Evolutionary conservation across 1,139 yeast genomes (phyloP).

Genomic region (Pichia sp.): DNA sequence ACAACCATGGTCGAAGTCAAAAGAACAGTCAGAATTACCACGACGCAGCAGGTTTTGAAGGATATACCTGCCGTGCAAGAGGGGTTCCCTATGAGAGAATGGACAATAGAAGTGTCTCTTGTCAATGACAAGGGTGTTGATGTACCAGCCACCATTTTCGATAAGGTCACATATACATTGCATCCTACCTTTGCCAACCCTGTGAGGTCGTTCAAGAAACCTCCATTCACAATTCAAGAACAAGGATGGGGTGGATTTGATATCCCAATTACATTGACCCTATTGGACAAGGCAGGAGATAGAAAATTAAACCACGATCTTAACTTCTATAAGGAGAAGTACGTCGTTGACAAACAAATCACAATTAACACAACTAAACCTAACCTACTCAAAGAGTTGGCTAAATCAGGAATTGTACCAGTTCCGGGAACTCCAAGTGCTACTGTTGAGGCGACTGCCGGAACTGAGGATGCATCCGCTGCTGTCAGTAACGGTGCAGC

Average conservation of each 20-base stretch:
- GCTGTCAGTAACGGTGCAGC: neutral
- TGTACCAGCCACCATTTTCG: constrained; percentile 82
- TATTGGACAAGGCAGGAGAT: constrained; percentile 85
- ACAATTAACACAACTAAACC: constrained; percentile 74
- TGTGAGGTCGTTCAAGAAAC: constrained; percentile 66
- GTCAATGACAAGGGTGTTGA: constrained; percentile 78
- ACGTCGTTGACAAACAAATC: constrained; percentile 70
- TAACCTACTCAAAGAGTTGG: constrained; percentile 59
- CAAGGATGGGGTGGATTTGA: constrained; percentile 99
- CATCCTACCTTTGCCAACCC: constrained; percentile 97
- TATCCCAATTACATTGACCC: constrained; percentile 68
- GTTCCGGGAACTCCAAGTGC: constrained; percentile 16
- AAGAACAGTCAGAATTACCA: constrained; percentile 84
- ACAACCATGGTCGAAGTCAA: constrained; percentile 37
- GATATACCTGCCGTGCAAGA: constrained; percentile 86
- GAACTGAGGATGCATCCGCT: neutral
- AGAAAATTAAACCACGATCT: constrained; percentile 81
- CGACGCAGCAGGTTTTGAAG: constrained; percentile 75
- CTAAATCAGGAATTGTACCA: constrained; percentile 80
- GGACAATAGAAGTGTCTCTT: constrained; percentile 75
- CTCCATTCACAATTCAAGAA: constrained; percentile 88
- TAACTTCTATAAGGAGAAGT: constrained; percentile 72
- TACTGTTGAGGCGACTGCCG: neutral
- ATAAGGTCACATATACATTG: constrained; percentile 84
- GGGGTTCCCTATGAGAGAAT: constrained; percentile 90